A percentile compares a stretch with the other conserved stretches of the same genome.
Conservation (phyloP, 2,329 filamentous ascomycete genomes). For the Pseudopyrenochaeta lycopersici region DNA sequence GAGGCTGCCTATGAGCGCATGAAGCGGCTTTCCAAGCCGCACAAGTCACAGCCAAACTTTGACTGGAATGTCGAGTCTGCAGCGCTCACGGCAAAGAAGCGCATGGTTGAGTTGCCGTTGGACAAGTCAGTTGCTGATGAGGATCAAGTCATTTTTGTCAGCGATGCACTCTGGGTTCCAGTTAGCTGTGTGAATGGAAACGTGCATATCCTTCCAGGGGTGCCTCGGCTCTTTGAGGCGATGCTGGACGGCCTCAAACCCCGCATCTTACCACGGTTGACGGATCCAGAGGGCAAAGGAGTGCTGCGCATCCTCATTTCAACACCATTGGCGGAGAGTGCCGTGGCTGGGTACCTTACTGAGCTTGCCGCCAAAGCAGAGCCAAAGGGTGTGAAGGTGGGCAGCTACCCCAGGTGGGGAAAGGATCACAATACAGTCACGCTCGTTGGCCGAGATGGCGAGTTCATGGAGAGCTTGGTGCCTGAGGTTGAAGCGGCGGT, state of each 20-base stretch:
- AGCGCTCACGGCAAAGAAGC: constrained; percentile 79
- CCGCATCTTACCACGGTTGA: constrained; percentile 72
- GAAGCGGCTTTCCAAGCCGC: constrained; percentile 79
- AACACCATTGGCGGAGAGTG: constrained; percentile 87
- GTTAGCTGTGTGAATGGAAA: constrained; percentile 90
- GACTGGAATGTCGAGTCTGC: constrained; percentile 86
- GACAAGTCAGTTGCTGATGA: constrained; percentile 71
- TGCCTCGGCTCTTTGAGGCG: constrained; percentile 83
- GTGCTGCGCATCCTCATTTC: constrained; percentile 82
- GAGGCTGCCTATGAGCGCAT: constrained; percentile 80
- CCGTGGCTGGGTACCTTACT: constrained; percentile 83
- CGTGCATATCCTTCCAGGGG: constrained; percentile 89
- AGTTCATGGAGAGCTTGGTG: constrained; percentile 80
- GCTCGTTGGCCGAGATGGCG: constrained; percentile 78
- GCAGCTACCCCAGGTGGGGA: constrained; percentile 93
- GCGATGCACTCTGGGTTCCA: constrained; percentile 89
- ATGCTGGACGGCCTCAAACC: constrained; percentile 82
- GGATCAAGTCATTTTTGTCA: constrained; percentile 80
- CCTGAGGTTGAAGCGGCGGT: constrained; percentile 80
- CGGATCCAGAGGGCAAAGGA: constrained; percentile 82
- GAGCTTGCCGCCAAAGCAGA: constrained; percentile 78
- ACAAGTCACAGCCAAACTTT: constrained; percentile 77
- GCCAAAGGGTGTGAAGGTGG: constrained; percentile 85
- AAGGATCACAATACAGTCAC: constrained; percentile 90
- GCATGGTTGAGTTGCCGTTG: constrained; percentile 89